Evolutionary conservation across 139 green algal genomes (phyloP), one percentile per base, ranked within the genome.

Genomic region (Pleodorina starrii): DNA sequence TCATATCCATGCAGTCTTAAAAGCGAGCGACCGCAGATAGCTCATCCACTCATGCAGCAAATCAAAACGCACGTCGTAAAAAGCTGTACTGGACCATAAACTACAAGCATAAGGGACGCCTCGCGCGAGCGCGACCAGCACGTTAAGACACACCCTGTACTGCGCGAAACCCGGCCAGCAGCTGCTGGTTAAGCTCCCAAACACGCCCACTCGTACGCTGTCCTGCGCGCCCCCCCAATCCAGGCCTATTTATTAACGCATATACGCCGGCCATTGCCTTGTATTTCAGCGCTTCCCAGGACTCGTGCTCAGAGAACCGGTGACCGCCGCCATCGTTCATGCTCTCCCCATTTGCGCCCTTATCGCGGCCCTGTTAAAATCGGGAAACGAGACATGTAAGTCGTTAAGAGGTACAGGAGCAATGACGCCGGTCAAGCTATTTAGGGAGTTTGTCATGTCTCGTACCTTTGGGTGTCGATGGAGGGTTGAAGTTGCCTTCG

Each of bases 401-500:
- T 60, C 51, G 17, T 60, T 17, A 60, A 60, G 14, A 60, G 17
- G 51, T 60, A n/a, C n/a, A n/a, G n/a, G n/a, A n/a, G n/a, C n/a
- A n/a, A n/a, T n/a, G n/a, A n/a, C n/a, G n/a, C n/a, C 51, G 51
- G 51, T 14, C 17, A 27, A 60, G 51, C 51, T 60, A 17, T 60
- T 60, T 14, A 14, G 51, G 14, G 17, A 60, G 59, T 71, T 71
- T n/a, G 16, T 12, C 23, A 71, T 32, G 23, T 36, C 59, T 71
- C 63, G 40, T 36, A 87, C 81, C 81, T 48, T 87, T 87, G 0
- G 81, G 81, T 25, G 60, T 78, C 1, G 81, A 68, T 0, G 81
- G 63, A 14, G 60, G 63, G 46, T 81, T 42, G 68, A 89, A 89
- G 48, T 87, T 44, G 68, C 90, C 85, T 60, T 84, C 84, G 0